Percentiles rank a stretch among this genome's conserved stretches.
phyloP scores from a whole-genome alignment of 305 asterid genomes.

The Fraxinus paxiana region DNA sequence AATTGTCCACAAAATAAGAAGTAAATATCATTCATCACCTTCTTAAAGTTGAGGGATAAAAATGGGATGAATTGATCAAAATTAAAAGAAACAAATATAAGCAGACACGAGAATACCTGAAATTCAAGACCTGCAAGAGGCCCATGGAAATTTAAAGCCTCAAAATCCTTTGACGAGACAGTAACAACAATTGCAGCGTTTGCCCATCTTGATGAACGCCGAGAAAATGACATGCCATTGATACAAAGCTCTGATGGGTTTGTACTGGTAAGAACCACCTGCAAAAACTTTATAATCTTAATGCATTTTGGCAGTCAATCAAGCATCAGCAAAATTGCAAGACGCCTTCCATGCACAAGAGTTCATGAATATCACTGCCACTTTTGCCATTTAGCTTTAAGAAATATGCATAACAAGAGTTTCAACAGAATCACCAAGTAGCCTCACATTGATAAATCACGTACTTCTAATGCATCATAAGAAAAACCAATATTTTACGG shows the following conservation, averaged over 20 bases:
- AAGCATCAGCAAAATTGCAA: background rate
- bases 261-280: conserved; percentile 96
- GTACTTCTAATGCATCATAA: background rate
- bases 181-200: conserved; percentile 87
- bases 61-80: background rate
- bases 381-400: background rate
- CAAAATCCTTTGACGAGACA: conserved; percentile 70
- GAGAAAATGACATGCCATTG: conserved; percentile 93
- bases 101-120: conserved; percentile 53
- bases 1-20: background rate
- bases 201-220: conserved; percentile 92
- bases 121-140: conserved; percentile 92
- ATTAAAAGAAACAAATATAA: background rate
- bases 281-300: conserved; percentile 29
- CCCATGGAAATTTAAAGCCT: conserved; percentile 54
- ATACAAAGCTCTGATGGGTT: conserved; percentile 85
- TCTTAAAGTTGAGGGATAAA: conserved; percentile 6
- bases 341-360: background rate
- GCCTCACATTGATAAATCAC: background rate
- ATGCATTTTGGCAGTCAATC: background rate
- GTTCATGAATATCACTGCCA: background rate
- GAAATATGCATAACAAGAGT: background rate
- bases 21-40: background rate
- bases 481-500: background rate
- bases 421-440: conserved; percentile 1